Evolutionary conservation across 345 rosid species (phyloP), one percentile per base, ranked within the genome.

Genomic region (Citrus unshiu): DNA sequence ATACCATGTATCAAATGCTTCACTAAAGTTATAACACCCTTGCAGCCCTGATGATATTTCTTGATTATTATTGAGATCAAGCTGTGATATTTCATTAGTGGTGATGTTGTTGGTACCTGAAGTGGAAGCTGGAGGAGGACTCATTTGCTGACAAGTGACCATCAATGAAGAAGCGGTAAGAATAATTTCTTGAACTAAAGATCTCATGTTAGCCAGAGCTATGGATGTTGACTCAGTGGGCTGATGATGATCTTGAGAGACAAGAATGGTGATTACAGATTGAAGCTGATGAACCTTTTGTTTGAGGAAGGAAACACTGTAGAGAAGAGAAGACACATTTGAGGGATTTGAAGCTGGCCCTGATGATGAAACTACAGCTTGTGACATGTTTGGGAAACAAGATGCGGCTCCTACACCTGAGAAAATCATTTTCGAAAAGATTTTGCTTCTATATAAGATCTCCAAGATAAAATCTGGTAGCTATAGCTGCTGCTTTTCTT

Each of bases 201-300:
- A 81, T 34, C 77, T 81, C 64, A 92, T 81, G 84, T 74, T 88
- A 51, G 90, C 80, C 27, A 86, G 58, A 58, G 91, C 89, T 22
- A 80, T 34, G 7, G 93, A 86, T 60, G 85, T 81, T 70, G 93
- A 81, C 81, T 84, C 86, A 0, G 21, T 75, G n/a, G 60, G 85
- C n/a, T 82, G 89, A 24, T 39, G 57, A 25, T 74, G 88, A 61
- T 77, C 82, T 2, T 80, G 65, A 2, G 93, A 83, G 76, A 83
- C 40, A 18, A 91, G 77, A 78, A 87, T 64, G 81, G 84, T 81
- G 5, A 87, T 85, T 19, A 91, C 66, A 3, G 93, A 90, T 64
- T 93, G 93, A 61, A 88, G 83, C 82, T 88, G 93, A 73, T 90
- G 80, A 62, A 91, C 85, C 78, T 87, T 93, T 24, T 92, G 90